phyloP scores from a whole-genome alignment of 2,329 filamentous ascomycete species.

The Hymenoscyphus linearis region DNA sequence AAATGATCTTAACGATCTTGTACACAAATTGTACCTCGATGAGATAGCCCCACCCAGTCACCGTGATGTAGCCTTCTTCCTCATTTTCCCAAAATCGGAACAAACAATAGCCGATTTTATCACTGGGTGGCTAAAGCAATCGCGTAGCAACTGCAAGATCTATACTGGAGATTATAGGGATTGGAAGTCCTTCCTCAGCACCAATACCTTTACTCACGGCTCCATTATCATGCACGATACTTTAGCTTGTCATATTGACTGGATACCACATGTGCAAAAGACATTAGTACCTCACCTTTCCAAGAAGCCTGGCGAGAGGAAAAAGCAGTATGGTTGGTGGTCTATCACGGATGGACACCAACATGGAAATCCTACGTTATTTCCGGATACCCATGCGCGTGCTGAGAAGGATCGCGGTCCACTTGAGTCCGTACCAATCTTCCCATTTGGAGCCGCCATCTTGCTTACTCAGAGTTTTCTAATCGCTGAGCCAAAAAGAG shows the following conservation, averaged over 20 bases:
- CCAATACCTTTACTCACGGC: constrained; percentile 14
- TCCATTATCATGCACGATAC: constrained; percentile 29
- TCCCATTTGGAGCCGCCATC: constrained; percentile 42
- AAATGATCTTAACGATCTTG: constrained; percentile 13
- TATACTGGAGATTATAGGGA: constrained; percentile 38
- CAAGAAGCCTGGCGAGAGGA: constrained; percentile 14
- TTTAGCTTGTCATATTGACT: constrained; percentile 4
- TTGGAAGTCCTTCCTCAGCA: constrained; percentile 42
- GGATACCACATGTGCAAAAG: background rate
- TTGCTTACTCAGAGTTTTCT: constrained; percentile 47
- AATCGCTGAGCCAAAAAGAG: constrained; percentile 39
- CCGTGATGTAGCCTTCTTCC: constrained; percentile 37
- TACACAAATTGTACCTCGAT: constrained; percentile 22
- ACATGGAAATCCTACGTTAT: constrained; percentile 23
- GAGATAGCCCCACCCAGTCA: constrained; percentile 14
- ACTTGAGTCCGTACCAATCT: constrained; percentile 37
- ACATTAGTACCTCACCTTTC: constrained; percentile 10
- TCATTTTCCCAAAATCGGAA: constrained; percentile 43
- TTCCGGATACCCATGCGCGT: constrained; percentile 21
- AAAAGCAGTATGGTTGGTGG: constrained; percentile 23
- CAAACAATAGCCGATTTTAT: constrained; percentile 36
- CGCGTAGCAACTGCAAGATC: constrained; percentile 38
- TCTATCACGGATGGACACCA: constrained; percentile 21
- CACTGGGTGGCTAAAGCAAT: constrained; percentile 40
- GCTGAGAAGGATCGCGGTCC: constrained; percentile 29